A percentile compares a stretch with the other conserved stretches of the same genome.
Evolutionary conservation across 441 rosid genomes (phyloP).

Genomic region (Iberis amara): DNA sequence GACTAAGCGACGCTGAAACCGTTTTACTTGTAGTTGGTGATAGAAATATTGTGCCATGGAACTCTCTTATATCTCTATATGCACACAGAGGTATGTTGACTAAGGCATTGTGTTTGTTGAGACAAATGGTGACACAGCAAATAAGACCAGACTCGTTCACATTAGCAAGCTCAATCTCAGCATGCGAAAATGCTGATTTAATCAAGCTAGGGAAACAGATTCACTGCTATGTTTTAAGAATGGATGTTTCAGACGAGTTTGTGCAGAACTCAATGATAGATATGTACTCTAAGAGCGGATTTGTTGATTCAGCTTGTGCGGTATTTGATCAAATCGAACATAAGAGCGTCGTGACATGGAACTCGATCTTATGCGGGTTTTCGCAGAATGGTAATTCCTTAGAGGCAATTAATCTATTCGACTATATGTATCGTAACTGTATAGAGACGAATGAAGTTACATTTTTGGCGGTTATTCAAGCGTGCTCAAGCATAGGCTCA

Average conservation of each 20-base stretch:
- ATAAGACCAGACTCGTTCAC: slow-evolving; percentile 59
- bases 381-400: slow-evolving; percentile 59
- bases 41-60: slow-evolving; percentile 57
- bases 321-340: slow-evolving; percentile 41
- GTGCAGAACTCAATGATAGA: slow-evolving; percentile 57
- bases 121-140: slow-evolving; percentile 46
- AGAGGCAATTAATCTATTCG: slow-evolving; percentile 57
- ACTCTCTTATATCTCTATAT: slow-evolving; percentile 58
- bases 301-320: slow-evolving; percentile 42
- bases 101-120: slow-evolving; percentile 45
- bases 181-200: slow-evolving; percentile 48
- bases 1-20: slow-evolving; percentile 38
- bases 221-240: slow-evolving; percentile 52
- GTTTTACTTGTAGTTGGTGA: slow-evolving; percentile 41
- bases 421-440: slow-evolving; percentile 44
- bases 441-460: slow-evolving; percentile 56
- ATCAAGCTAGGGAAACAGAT: slow-evolving; percentile 56
- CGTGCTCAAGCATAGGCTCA: slow-evolving; percentile 59
- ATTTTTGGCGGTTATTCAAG: slow-evolving; percentile 63
- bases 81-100: slow-evolving; percentile 43
- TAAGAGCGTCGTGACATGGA: slow-evolving; percentile 62
- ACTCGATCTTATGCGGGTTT: slow-evolving; percentile 69
- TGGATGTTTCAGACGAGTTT: slow-evolving; percentile 44
- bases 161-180: slow-evolving; percentile 62
- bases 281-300: slow-evolving; percentile 70